phyloP scores from a whole-genome alignment of 2,329 filamentous ascomycete species.

The Calonectria ilicicola region DNA sequence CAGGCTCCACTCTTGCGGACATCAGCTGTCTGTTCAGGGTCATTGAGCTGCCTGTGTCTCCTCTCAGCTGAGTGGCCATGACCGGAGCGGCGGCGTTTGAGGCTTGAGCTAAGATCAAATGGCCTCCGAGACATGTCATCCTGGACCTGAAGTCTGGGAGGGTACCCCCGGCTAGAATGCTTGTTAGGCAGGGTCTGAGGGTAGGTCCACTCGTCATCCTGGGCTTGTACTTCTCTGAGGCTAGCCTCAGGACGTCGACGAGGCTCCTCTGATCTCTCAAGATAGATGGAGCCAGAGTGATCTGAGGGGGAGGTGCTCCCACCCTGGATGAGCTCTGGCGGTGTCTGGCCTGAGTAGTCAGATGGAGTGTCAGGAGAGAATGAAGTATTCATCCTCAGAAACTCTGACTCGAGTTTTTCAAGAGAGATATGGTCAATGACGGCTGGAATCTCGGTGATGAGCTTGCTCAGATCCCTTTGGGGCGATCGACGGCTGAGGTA shows the following conservation, averaged over 20 bases:
- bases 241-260: constrained; percentile 46
- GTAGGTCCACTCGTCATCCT: constrained; percentile 56
- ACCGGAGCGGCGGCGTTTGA: constrained; percentile 52
- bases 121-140: constrained; percentile 41
- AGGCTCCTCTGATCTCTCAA: constrained; percentile 47
- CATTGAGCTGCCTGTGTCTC: constrained; percentile 51
- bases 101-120: constrained; percentile 41
- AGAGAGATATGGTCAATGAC: constrained; percentile 49
- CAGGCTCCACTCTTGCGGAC: constrained; percentile 63
- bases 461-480: constrained; percentile 46
- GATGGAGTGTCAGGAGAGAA: constrained; percentile 49
- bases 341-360: constrained; percentile 52
- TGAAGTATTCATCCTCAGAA: constrained; percentile 50
- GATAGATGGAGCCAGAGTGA: constrained; percentile 50
- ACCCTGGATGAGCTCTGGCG: constrained; percentile 52
- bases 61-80: constrained; percentile 48
- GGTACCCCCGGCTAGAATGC: constrained; percentile 45
- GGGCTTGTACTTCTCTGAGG: constrained; percentile 50
- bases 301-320: constrained; percentile 56
- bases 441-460: constrained; percentile 51
- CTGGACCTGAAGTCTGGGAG: constrained; percentile 47
- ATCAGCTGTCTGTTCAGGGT: constrained; percentile 59
- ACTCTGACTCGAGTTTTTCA: constrained; percentile 45
- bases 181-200: constrained; percentile 51
- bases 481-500: constrained; percentile 42